Conservation (phyloP, 495 filamentous ascomycete genomes). For the Pyronema omphalodes region DNA sequence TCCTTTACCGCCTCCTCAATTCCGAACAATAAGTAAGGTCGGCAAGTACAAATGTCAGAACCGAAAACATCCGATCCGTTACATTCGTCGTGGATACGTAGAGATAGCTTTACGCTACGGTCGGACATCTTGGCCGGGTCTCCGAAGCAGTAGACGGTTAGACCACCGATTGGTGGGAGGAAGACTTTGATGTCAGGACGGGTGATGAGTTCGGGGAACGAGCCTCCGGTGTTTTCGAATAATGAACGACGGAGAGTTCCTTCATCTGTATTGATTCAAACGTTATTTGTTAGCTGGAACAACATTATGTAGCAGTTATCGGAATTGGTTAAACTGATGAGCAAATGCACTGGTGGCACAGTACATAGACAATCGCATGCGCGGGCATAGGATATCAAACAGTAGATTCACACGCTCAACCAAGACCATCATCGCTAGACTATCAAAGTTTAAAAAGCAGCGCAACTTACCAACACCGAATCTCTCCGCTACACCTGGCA, state of each 20-base stretch:
- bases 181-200: conserved; percentile 88
- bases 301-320: neutral
- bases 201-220: conserved; percentile 34
- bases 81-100: conserved; percentile 93
- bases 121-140: conserved; percentile 86
- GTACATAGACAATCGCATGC: no score
- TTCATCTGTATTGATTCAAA: conserved; percentile 40
- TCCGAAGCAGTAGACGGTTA: conserved; percentile 95
- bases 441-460: no score
- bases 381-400: neutral
- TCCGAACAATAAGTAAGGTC: conserved; percentile 90
- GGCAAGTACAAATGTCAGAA: conserved; percentile 94
- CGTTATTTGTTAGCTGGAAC: neutral
- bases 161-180: conserved; percentile 83
- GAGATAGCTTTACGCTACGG: conserved; percentile 59
- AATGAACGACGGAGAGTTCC: conserved; percentile 64
- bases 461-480: conserved; percentile 59
- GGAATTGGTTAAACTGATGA: conserved; percentile 1
- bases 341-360: neutral
- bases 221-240: conserved; percentile 85
- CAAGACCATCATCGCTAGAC: no score
- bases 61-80: conserved; percentile 98
- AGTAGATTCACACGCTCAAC: neutral
- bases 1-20: conserved; percentile 94
- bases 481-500: conserved; percentile 83